Conservation (phyloP, 371 early-diverging fungal genomes). For the Mortierella sp. region DNA sequence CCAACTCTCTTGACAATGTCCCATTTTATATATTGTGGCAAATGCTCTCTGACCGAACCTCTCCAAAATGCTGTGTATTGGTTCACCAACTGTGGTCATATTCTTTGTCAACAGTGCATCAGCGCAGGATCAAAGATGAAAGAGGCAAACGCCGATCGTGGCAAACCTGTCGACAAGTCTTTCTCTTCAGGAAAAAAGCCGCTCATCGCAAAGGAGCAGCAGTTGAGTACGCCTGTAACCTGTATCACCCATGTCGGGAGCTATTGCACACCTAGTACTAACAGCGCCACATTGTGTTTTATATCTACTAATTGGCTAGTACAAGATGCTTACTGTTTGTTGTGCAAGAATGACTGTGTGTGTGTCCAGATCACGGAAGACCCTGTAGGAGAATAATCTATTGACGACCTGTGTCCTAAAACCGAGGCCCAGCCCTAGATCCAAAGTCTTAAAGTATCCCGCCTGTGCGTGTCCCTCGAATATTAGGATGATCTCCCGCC, state of each 20-base stretch:
- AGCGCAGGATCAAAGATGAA: too few species aligned
- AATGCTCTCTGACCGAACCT: constrained; percentile 33
- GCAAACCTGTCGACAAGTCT: background rate
- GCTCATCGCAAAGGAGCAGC: background rate
- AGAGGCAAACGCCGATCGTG: constrained; percentile 7
- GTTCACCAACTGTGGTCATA: constrained; percentile 43
- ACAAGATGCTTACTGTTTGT: constrained; percentile 8
- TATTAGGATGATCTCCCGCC: constrained; percentile 29
- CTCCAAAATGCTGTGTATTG: constrained; percentile 13
- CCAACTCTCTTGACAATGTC: background rate
- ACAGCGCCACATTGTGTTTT: background rate
- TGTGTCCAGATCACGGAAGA: constrained; percentile 18
- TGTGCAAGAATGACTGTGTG: constrained; percentile 32
- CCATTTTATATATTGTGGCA: constrained; percentile 42
- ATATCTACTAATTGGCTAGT: too few species aligned
- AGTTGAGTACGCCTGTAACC: background rate
- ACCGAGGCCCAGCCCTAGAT: background rate
- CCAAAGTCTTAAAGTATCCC: too few species aligned
- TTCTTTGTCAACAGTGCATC: constrained; percentile 29
- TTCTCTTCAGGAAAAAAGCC: background rate
- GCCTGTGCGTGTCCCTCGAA: background rate
- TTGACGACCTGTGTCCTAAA: background rate
- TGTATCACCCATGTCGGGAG: background rate
- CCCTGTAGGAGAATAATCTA: constrained; percentile 15
- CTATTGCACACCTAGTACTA: background rate